Evolutionary conservation across 2,329 filamentous ascomycete genomes (phyloP).

Genomic region (Aureobasidium sp.): DNA sequence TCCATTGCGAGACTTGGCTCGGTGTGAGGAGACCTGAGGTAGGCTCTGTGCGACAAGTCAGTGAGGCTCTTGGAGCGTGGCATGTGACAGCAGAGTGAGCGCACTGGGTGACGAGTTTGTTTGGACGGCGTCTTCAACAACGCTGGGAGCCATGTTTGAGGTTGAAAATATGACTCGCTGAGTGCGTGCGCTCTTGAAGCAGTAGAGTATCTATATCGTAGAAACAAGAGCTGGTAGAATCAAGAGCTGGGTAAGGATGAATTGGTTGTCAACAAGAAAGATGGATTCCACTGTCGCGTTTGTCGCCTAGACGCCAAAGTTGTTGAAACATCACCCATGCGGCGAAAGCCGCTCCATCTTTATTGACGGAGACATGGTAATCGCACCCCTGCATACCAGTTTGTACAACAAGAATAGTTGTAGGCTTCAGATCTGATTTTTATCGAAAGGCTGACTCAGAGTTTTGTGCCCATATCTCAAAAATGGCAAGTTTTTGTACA

Average conservation of each 20-base stretch:
- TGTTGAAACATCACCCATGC: not conserved
- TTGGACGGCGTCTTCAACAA: constrained; percentile 33
- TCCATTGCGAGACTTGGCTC: constrained; percentile 32
- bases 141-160: constrained; percentile 20
- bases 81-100: constrained; percentile 11
- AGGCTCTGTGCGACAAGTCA: constrained; percentile 23
- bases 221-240: not conserved
- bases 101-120: constrained; percentile 35
- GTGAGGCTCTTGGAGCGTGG: not conserved
- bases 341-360: not conserved
- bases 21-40: constrained; percentile 30
- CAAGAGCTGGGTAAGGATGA: not conserved
- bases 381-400: not conserved
- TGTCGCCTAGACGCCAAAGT: not conserved
- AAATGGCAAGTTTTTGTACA: too few species aligned
- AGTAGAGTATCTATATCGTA: not conserved
- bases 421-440: not conserved
- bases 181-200: too few species aligned
- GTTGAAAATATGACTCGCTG: too few species aligned
- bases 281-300: not conserved
- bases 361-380: not conserved
- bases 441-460: too few species aligned
- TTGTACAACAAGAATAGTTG: too few species aligned
- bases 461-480: not conserved
- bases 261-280: not conserved